Base-by-base conservation (phyloP, 176 grass and related monocot species). In the Oryza glaberrima region DNA sequence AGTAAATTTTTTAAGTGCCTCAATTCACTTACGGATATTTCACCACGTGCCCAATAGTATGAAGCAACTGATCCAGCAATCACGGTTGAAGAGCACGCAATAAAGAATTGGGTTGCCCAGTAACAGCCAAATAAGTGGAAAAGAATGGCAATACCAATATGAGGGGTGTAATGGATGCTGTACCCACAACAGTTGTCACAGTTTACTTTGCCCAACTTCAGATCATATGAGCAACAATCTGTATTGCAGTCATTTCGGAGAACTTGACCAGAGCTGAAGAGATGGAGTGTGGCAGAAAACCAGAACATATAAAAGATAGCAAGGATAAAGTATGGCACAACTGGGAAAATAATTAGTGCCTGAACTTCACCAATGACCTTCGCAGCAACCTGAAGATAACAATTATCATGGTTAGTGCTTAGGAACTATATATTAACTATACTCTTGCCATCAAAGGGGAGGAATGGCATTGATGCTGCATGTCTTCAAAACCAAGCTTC, bases 281-380 rank as follows among this genome's bases (percentile, higher is more conserved):
- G 93, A 88, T 98, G 83, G n/a, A 95, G 89, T 0, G 85, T 84
- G 45, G 96, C 96, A 46, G 91, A 90, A 90, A 98, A 93, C 96
- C 96, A 98, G 83, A 98, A 90, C 83, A 95, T 87, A 65, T 93
- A 98, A 75, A 98, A 94, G 69, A 95, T 89, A 66, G 96, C 91
- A 26, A 98, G 93, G 84, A 91, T 60, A 34, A 88, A 75, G 49
- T 88, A 95, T 66, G 96, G 96, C 69, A 90, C 73, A 70, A 83
- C 58, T 20, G 96, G 96, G 47, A 95, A 95, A 76, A 92, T 75
- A 41, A 98, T 94, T 10, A 98, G 91, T 49, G 93, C 96, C 71
- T 98, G 93, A n/a, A 98, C 96, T 92, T 98, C 93, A 30, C 91
- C 93, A 66, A 94, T 89, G 25, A 98, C 93, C 87, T 98, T 98